These are phyloP conservation scores for Gleditsia sinensis DNA, from an alignment of 306 rosid genomes.

Conservation along the genomic window DNA sequence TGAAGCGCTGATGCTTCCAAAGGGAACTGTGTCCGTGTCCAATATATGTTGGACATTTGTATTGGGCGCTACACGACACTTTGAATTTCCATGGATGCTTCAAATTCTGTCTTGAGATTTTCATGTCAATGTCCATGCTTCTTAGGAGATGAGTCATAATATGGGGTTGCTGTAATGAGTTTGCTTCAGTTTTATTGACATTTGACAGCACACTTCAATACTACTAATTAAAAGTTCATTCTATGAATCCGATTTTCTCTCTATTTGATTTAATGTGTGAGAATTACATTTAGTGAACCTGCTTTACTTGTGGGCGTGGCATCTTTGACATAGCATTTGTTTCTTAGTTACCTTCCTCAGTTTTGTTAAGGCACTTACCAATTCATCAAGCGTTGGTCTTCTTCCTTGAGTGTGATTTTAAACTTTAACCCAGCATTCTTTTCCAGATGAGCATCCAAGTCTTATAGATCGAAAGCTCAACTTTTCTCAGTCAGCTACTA, in stretches of 20 bases:
- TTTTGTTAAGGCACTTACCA: constrained; percentile 23
- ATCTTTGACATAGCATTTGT: constrained; percentile 2
- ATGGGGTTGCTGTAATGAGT: background rate
- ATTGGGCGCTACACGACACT: too few relatives aligned
- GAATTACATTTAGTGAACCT: constrained; percentile 15
- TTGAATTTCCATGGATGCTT: too few relatives aligned
- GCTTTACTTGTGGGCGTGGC: background rate
- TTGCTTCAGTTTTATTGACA: background rate
- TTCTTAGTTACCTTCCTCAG: background rate
- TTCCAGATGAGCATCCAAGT: constrained; percentile 47
- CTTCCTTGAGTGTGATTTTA: constrained; percentile 7
- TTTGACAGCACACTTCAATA: background rate
- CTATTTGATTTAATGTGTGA: background rate
- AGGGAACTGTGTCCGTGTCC: background rate
- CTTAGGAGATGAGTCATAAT: background rate
- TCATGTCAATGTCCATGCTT: background rate
- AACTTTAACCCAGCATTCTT: constrained; percentile 27
- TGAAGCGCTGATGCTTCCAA: background rate
- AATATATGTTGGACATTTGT: background rate
- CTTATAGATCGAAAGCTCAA: constrained; percentile 41
- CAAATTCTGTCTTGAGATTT: too few relatives aligned
- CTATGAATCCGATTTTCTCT: background rate
- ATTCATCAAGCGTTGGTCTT: constrained; percentile 12
- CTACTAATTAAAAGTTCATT: background rate
- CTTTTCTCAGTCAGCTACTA: constrained; percentile 40